phyloP scores from a whole-genome alignment of 352 stramenopile species.

The Phytopythium montanum region DNA sequence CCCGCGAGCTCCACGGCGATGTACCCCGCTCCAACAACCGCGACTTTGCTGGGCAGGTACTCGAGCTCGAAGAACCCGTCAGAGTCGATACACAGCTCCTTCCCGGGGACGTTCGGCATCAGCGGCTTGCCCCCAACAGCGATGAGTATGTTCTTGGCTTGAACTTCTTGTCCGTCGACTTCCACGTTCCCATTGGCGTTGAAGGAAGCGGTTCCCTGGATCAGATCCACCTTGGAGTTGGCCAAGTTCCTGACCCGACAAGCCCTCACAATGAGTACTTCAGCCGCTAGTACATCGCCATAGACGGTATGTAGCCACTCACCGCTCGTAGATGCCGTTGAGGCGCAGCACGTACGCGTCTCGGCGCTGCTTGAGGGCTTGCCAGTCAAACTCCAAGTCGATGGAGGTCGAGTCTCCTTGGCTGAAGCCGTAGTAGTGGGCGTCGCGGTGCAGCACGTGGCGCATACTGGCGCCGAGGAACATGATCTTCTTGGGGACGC shows the following conservation, averaged over 20 bases:
- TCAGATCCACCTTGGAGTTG: conserved; percentile 87
- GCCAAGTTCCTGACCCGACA: conserved; percentile 71
- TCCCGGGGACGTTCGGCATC: conserved; percentile 66
- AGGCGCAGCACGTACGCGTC: conserved; percentile 95
- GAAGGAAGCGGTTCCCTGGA: conserved; percentile 90
- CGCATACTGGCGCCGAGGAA: conserved; percentile 66
- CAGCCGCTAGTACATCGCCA: neutral
- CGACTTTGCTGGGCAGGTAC: conserved; percentile 88
- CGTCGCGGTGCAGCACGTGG: conserved; percentile 51
- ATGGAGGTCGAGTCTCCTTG: conserved; percentile 20
- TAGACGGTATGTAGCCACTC: neutral
- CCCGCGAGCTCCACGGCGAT: conserved; percentile 97
- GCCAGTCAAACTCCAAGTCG: conserved; percentile 85
- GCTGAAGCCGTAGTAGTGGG: conserved; percentile 59
- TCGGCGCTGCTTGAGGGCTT: conserved; percentile 88
- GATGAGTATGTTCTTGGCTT: conserved; percentile 62
- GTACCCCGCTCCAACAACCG: conserved; percentile 97
- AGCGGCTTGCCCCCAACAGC: conserved; percentile 55
- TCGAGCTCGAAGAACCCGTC: conserved; percentile 98
- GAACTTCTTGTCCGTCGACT: conserved; percentile 60
- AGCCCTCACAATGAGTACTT: neutral
- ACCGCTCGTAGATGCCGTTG: conserved; percentile 95
- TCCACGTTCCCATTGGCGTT: conserved; percentile 70
- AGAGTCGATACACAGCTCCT: conserved; percentile 92
- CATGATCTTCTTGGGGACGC: conserved; percentile 99